Evolutionary conservation across 306 rosid species (phyloP).

Genomic region (Alnus rubra): DNA sequence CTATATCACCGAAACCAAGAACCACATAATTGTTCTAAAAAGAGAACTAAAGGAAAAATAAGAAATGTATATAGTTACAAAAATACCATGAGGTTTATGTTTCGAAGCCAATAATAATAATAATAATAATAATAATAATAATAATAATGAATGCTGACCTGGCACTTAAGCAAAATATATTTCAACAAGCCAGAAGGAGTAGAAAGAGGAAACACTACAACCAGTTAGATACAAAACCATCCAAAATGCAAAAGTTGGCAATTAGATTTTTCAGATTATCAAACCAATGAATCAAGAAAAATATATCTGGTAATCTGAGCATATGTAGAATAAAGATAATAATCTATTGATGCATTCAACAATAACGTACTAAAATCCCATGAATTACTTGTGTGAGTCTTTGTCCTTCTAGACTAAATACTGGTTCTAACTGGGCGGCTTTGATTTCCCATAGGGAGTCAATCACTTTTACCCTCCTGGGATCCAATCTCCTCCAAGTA

Average conservation of each 20-base stretch:
- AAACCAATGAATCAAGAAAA: background rate
- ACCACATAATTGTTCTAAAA: no score
- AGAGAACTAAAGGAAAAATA: no score
- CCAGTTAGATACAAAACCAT: background rate
- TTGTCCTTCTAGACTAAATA: slow-evolving; percentile 23
- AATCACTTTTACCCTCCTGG: slow-evolving; percentile 60
- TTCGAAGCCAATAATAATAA: no score
- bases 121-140: no score
- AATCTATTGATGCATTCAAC: background rate
- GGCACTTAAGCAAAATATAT: no score
- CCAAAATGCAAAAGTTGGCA: background rate
- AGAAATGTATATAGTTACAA: no score
- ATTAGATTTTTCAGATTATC: background rate
- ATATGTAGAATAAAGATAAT: background rate
- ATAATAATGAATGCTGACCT: no score
- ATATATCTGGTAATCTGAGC: no score
- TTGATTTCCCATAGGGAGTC: slow-evolving; percentile 38
- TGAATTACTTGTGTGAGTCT: background rate
- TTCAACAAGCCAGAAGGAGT: background rate
- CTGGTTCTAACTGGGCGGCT: slow-evolving; percentile 45
- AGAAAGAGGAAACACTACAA: background rate
- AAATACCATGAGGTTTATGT: no score
- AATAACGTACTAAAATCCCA: no score
- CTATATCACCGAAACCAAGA: no score
- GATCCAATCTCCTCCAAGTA: slow-evolving; percentile 71